Percentiles rank a stretch among this genome's conserved stretches.
These are phyloP conservation scores for Monilinia polystroma DNA, from an alignment of 2,329 filamentous ascomycete genomes.

Conservation along the genomic window DNA sequence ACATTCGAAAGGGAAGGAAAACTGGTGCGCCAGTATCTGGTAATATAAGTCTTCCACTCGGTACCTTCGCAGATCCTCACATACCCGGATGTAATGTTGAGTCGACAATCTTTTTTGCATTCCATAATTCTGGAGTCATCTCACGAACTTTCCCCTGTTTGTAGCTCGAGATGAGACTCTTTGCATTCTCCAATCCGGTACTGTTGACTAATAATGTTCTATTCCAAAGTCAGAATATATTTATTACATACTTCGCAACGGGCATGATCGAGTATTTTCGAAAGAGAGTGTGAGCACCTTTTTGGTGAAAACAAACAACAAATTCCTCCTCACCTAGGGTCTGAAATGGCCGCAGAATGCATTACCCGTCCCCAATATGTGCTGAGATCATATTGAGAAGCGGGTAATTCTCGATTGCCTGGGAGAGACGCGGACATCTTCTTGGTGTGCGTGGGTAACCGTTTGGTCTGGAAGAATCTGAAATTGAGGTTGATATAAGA, in stretches of 20 bases:
- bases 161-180: conserved; percentile 76
- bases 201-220: conserved; percentile 84
- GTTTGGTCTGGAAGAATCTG: not conserved
- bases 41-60: conserved; percentile 13
- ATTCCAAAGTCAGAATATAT: conserved; percentile 31
- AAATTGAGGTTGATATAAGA: conserved; percentile 12
- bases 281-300: conserved; percentile 32
- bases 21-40: conserved; percentile 89
- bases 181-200: conserved; percentile 80
- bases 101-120: conserved; percentile 95
- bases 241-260: conserved; percentile 9
- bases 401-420: conserved; percentile 76
- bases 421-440: conserved; percentile 65
- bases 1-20: conserved; percentile 96
- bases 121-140: conserved; percentile 92
- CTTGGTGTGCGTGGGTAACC: not conserved
- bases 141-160: conserved; percentile 75
- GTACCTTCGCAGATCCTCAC: conserved; percentile 31
- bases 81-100: conserved; percentile 92
- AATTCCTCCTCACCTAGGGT: conserved; percentile 76
- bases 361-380: conserved; percentile 95
- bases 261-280: not conserved
- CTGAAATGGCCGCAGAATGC: conserved; percentile 85
- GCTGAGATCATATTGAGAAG: conserved; percentile 85
- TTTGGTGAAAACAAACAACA: conserved; percentile 30